Evolutionary conservation across 208 protist genomes (phyloP).

Genomic region (Acanthamoeba triangularis): DNA sequence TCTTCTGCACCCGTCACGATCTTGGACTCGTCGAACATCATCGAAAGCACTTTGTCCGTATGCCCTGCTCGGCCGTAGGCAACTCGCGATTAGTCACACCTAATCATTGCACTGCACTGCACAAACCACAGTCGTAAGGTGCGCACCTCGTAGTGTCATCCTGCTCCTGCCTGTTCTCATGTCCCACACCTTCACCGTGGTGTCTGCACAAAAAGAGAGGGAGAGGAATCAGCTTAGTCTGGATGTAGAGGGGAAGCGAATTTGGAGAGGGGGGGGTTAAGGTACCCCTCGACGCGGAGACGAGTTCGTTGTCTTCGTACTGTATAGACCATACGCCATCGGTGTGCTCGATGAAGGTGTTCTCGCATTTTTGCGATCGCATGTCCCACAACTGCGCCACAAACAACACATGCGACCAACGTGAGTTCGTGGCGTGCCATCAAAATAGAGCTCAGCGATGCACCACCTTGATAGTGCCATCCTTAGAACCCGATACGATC

Average conservation of each 20-base stretch:
- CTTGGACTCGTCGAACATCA: conserved; percentile 73
- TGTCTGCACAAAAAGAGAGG: neutral
- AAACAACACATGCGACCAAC: neutral
- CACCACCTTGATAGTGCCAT: conserved; percentile 41
- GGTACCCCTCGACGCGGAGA: conserved; percentile 46
- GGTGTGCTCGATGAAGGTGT: neutral
- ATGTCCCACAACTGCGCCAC: conserved; percentile 24
- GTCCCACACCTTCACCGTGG: conserved; percentile 52
- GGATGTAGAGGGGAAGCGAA: neutral
- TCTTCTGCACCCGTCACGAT: conserved; percentile 33
- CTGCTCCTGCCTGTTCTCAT: conserved; percentile 21
- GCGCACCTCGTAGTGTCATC: conserved; percentile 22
- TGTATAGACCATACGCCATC: conserved; percentile 54
- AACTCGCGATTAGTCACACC: neutral
- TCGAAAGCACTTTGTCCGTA: conserved; percentile 44
- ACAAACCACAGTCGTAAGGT: neutral
- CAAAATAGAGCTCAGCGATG: neutral
- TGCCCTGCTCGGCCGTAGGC: neutral
- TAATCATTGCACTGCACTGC: neutral
- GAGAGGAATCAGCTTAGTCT: neutral
- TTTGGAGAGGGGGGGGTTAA: neutral
- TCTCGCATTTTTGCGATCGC: neutral
- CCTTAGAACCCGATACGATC: conserved; percentile 22
- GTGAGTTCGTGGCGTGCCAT: neutral
- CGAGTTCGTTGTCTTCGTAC: conserved; percentile 51